phyloP scores from a whole-genome alignment of 1,284 basidiomycete genomes.

The Coniferiporia sulphurascens region DNA sequence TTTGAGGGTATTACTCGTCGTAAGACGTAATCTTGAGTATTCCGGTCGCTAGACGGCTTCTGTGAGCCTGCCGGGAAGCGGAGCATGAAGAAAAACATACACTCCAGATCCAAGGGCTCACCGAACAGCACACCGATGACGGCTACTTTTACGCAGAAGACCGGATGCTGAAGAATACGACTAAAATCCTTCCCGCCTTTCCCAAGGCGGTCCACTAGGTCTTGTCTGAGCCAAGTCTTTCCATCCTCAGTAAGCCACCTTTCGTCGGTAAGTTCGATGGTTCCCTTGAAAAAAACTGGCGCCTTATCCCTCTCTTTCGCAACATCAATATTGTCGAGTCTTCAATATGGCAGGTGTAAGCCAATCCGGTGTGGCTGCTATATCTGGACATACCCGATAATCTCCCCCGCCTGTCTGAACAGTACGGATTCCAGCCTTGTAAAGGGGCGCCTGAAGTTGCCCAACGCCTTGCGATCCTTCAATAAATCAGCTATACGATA shows the following conservation, averaged over 20 bases:
- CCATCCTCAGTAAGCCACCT: constrained; percentile 7
- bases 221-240: not conserved
- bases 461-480: not conserved
- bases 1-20: not conserved
- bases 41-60: not conserved
- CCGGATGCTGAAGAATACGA: not conserved
- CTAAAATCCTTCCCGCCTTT: not conserved
- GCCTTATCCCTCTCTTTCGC: not conserved
- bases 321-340: constrained; percentile 11
- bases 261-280: not conserved
- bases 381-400: constrained; percentile 1
- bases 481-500: constrained; percentile 1
- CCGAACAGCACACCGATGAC: constrained; percentile 1
- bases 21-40: not conserved
- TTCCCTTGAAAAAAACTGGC: constrained; percentile 11
- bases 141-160: not conserved
- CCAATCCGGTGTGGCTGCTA: not conserved
- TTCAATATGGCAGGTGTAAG: not conserved
- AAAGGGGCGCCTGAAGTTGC: not conserved
- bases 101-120: not conserved
- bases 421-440: not conserved
- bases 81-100: not conserved
- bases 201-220: not conserved
- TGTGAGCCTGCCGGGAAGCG: not conserved
- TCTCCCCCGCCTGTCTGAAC: constrained; percentile 1